phyloP scores from a whole-genome alignment of 768 basidiomycete species.

The Leccinum fibrillosum region DNA sequence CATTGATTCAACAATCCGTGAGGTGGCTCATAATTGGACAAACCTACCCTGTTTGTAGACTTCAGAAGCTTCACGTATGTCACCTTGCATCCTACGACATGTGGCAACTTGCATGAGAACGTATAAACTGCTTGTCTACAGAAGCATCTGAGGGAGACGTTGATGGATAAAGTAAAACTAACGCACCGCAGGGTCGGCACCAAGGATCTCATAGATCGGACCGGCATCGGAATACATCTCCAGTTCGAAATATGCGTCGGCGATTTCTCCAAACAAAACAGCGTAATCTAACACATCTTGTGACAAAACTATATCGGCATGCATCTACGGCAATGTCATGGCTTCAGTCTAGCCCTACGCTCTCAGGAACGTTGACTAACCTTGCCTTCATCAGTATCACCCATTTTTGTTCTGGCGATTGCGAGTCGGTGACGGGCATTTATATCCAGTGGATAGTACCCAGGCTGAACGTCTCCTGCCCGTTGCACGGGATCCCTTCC shows the following conservation, averaged over 20 bases:
- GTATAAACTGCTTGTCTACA: constrained; percentile 72
- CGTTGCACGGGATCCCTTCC: constrained; percentile 30
- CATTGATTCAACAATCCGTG: constrained; percentile 17
- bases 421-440: constrained; percentile 84
- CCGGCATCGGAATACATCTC: constrained; percentile 77
- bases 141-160: background rate
- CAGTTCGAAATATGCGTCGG: constrained; percentile 70
- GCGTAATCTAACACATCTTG: constrained; percentile 78
- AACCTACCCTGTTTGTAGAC: constrained; percentile 76
- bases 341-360: background rate
- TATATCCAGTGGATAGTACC: constrained; percentile 36
- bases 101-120: constrained; percentile 75
- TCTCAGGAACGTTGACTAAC: constrained; percentile 36
- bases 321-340: constrained; percentile 47
- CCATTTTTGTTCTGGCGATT: constrained; percentile 76
- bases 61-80: constrained; percentile 73
- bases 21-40: background rate
- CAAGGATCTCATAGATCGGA: constrained; percentile 76
- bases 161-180: background rate
- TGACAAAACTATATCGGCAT: constrained; percentile 66
- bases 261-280: constrained; percentile 77
- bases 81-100: constrained; percentile 75
- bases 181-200: constrained; percentile 68
- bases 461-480: constrained; percentile 49
- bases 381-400: constrained; percentile 77